A percentile compares a stretch with the other conserved stretches of the same genome.
phyloP scores from a whole-genome alignment of 1,284 basidiomycete species.

The Rhodotorula sp. region DNA sequence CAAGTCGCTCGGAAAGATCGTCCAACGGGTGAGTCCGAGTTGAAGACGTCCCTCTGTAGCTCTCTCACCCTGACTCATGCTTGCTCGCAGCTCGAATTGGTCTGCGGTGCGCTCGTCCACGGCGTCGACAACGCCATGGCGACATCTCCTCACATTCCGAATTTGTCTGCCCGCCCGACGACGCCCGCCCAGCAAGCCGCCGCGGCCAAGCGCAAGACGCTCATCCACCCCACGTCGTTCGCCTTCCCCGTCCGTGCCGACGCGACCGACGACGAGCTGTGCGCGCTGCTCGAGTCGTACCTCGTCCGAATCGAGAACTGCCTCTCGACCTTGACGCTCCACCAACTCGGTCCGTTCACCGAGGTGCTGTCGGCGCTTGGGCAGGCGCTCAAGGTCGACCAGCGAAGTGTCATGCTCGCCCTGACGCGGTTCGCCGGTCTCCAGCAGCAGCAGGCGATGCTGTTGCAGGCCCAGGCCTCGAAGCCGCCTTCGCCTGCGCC shows the following conservation, averaged over 20 bases:
- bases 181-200: slow-evolving; percentile 53
- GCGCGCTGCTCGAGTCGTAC: slow-evolving; percentile 64
- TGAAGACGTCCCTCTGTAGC: neutral
- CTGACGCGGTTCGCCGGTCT: slow-evolving; percentile 33
- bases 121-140: slow-evolving; percentile 5
- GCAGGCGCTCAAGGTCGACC: slow-evolving; percentile 39
- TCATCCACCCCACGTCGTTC: slow-evolving; percentile 60
- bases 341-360: slow-evolving; percentile 46
- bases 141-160: neutral
- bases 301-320: slow-evolving; percentile 73
- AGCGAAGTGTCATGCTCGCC: slow-evolving; percentile 30
- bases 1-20: slow-evolving; percentile 32
- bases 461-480: slow-evolving; percentile 2
- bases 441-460: slow-evolving; percentile 10
- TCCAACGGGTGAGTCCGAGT: slow-evolving; percentile 19
- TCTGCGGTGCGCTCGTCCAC: slow-evolving; percentile 28
- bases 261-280: slow-evolving; percentile 72
- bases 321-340: slow-evolving; percentile 58
- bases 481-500: neutral
- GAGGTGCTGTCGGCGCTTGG: slow-evolving; percentile 44
- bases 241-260: slow-evolving; percentile 71
- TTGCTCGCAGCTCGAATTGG: slow-evolving; percentile 27
- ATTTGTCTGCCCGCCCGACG: slow-evolving; percentile 2
- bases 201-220: slow-evolving; percentile 44
- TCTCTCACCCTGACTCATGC: neutral